Evolutionary conservation across 805 yeast genomes (phyloP).

Genomic region (Candida wancherniae): DNA sequence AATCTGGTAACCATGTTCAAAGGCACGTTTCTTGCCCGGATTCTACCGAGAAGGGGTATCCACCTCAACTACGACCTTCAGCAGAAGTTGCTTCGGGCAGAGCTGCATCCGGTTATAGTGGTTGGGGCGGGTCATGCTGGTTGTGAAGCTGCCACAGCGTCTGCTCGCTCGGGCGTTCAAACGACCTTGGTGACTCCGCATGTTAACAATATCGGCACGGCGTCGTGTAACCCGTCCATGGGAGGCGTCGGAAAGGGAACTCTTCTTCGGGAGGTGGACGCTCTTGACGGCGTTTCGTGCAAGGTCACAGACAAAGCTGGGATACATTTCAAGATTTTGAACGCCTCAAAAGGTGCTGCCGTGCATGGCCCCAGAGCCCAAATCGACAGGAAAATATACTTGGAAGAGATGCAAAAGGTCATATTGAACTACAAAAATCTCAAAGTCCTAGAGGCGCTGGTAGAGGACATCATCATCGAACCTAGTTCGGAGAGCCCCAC

Average conservation of each 20-base stretch:
- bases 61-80: slow-evolving; percentile 34
- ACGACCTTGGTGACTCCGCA: slow-evolving; percentile 78
- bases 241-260: slow-evolving; percentile 99
- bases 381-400: slow-evolving; percentile 79
- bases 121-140: slow-evolving; percentile 99
- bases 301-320: slow-evolving; percentile 90
- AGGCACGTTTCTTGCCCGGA: neutral
- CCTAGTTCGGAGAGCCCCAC: slow-evolving; percentile 16
- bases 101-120: slow-evolving; percentile 64
- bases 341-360: slow-evolving; percentile 87
- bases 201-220: slow-evolving; percentile 75
- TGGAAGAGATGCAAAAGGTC: slow-evolving; percentile 70
- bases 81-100: slow-evolving; percentile 23
- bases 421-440: slow-evolving; percentile 54
- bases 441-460: slow-evolving; percentile 64
- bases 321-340: slow-evolving; percentile 81
- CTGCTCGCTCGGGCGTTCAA: slow-evolving; percentile 75
- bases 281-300: slow-evolving; percentile 88
- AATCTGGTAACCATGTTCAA: too few species aligned
- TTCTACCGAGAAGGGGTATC: slow-evolving; percentile 13
- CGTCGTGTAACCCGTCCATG: slow-evolving; percentile 96
- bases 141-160: slow-evolving; percentile 91
- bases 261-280: slow-evolving; percentile 86
- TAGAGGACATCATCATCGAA: slow-evolving; percentile 76
- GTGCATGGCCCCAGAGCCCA: slow-evolving; percentile 99